Conservation (phyloP, 2,329 filamentous ascomycete genomes). For the Ophiostoma novo-ulmi region DNA sequence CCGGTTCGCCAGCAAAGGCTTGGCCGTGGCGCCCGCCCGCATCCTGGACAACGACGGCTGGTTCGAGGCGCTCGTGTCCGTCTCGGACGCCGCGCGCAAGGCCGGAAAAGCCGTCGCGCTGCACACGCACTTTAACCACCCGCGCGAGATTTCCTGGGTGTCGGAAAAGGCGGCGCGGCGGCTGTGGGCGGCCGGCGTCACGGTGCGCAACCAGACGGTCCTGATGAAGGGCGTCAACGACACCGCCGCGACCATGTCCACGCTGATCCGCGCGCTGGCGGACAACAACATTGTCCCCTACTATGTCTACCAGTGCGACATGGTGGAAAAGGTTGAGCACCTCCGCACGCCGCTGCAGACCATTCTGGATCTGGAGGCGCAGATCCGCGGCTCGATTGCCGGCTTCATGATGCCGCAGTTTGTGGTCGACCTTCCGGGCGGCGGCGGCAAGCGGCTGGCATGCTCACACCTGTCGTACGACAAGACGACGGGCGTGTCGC, state of each 20-base stretch:
- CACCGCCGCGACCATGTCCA: conserved; percentile 46
- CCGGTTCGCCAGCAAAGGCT: conserved; percentile 57
- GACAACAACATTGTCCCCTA: conserved; percentile 58
- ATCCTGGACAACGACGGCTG: conserved; percentile 52
- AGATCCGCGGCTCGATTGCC: conserved; percentile 55
- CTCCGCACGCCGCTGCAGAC: conserved; percentile 56
- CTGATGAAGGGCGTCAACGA: conserved; percentile 57
- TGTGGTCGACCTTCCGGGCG: conserved; percentile 58
- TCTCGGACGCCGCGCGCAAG: conserved; percentile 47
- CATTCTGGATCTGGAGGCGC: conserved; percentile 53
- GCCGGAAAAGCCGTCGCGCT: conserved; percentile 56
- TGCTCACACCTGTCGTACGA: conserved; percentile 51
- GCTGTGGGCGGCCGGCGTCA: conserved; percentile 48
- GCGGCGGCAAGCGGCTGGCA: conserved; percentile 58
- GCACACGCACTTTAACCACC: conserved; percentile 63
- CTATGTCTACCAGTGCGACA: conserved; percentile 62
- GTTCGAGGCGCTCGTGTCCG: conserved; percentile 46
- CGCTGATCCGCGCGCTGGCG: conserved; percentile 49
- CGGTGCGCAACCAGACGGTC: conserved; percentile 57
- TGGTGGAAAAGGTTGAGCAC: conserved; percentile 57
- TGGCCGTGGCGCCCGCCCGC: conserved; percentile 54
- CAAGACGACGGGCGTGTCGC: conserved; percentile 48
- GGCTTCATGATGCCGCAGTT: conserved; percentile 60
- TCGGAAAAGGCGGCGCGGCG: conserved; percentile 47
- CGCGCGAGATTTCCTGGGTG: conserved; percentile 58